phyloP scores from a whole-genome alignment of 2,329 filamentous ascomycete genomes.

The Fusarium guadeloupense region DNA sequence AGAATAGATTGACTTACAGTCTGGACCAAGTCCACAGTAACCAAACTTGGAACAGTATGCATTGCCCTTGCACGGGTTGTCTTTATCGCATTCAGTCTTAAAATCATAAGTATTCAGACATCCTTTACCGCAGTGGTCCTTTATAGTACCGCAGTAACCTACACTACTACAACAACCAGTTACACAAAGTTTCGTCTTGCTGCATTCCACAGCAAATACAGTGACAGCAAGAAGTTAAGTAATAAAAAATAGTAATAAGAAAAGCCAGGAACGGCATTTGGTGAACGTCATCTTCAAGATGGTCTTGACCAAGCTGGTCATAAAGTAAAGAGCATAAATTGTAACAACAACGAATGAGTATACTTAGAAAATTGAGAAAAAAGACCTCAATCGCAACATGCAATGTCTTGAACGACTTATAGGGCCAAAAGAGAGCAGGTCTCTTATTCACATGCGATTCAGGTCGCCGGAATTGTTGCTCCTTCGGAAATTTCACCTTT shows the following conservation, averaged over 20 bases:
- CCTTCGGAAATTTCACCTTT: background rate
- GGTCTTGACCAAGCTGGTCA: background rate
- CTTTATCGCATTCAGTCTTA: slow-evolving; percentile 43
- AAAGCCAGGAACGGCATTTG: background rate
- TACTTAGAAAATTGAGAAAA: background rate
- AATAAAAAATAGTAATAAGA: background rate
- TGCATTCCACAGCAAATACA: slow-evolving; percentile 2
- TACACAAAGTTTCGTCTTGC: slow-evolving; percentile 21
- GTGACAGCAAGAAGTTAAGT: background rate
- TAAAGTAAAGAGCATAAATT: background rate
- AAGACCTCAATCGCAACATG: background rate
- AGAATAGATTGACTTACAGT: slow-evolving; percentile 4
- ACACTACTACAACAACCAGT: slow-evolving; percentile 33
- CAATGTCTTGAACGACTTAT: background rate
- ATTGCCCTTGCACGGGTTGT: slow-evolving; percentile 43
- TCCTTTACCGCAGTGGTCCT: slow-evolving; percentile 9
- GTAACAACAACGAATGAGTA: background rate
- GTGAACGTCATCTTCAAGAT: background rate
- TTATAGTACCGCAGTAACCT: slow-evolving; percentile 38
- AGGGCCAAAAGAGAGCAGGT: background rate
- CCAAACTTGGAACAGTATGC: slow-evolving; percentile 44
- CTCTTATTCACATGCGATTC: background rate
- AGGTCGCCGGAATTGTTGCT: background rate
- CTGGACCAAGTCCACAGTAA: slow-evolving; percentile 41
- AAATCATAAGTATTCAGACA: slow-evolving; percentile 39